Evolutionary conservation across 75 land plant genomes (phyloP), one percentile per base, ranked within the genome.

Genomic region (Isoetes taiwanensis): DNA sequence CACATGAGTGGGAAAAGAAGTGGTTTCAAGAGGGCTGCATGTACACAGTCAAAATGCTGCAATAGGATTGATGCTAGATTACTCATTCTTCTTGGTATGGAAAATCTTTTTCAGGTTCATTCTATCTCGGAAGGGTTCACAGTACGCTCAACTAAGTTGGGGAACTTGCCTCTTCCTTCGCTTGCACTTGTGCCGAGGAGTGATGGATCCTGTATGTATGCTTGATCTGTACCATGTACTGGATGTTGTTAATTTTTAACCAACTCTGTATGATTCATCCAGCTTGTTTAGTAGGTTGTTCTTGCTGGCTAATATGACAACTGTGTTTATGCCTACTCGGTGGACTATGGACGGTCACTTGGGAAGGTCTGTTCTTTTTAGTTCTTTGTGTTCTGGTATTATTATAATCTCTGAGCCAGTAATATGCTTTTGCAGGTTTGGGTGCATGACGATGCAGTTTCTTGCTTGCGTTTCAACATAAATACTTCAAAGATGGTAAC

Each of bases 401-500:
- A 28, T 8, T 10, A 35, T 35, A 24, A 2, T 23, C 30, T 33
- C 30, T 35, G 5, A 34, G 0, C 20, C 23, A 28, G 32, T 28
- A 24, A 25, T 10, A 17, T 55, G 26, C 1, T 62, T 17, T 26
- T 14, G 30, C 55, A 69, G 71, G 62, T 56, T 26, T 26, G 60
- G 41, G 76, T 73, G 43, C 76, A 73, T 57, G 76, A 73, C 30
- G 76, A 73, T 55, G 40, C 73, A 25, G 73, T 73, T 6, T 67
- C 76, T 27, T 73, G 67, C 40, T 41, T 73, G 5, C 67, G 42
- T 25, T 38, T 52, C 11, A 57, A 53, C 17, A 26, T 40, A 28
- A 34, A 64, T 27, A 30, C 42, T 23, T 64, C 52, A 17, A 57
- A 54, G 31, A 41, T 73, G 59, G 58, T 73, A 14, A 73, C 76